Evolutionary conservation across 73 alveolate species (phyloP).

Genomic region (Blepharisma japonicum): DNA sequence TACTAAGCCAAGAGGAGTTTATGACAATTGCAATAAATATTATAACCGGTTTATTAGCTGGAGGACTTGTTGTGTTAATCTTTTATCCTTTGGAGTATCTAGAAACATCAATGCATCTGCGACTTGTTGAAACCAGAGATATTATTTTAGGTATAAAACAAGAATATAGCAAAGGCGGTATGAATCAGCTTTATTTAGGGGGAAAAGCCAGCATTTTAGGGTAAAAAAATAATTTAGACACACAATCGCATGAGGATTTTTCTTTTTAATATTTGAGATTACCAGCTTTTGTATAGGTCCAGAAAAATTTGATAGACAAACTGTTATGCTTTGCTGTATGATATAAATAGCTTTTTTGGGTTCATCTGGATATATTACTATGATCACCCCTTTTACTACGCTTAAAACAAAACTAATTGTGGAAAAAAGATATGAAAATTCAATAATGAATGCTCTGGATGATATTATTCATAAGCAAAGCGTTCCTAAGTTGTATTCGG

Average conservation of each 20-base stretch:
- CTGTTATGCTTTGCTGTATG: neutral
- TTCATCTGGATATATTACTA: neutral
- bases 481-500: neutral
- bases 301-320: neutral
- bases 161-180: neutral
- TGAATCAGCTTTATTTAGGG: neutral
- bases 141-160: neutral
- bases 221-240: neutral
- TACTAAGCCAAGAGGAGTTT: no score
- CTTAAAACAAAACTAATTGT: neutral
- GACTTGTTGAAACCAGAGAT: neutral
- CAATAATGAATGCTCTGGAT: neutral
- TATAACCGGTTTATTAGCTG: slow-evolving; percentile 3
- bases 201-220: neutral
- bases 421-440: neutral
- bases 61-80: neutral
- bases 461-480: neutral
- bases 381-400: slow-evolving; percentile 1
- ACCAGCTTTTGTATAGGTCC: neutral
- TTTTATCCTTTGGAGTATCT: slow-evolving; percentile 11
- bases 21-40: neutral
- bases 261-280: neutral
- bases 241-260: neutral
- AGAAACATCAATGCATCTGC: slow-evolving; percentile 15
- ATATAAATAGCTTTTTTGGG: neutral